Base-by-base conservation (phyloP, 148 eudicot species). In the Beta vulgaris region DNA sequence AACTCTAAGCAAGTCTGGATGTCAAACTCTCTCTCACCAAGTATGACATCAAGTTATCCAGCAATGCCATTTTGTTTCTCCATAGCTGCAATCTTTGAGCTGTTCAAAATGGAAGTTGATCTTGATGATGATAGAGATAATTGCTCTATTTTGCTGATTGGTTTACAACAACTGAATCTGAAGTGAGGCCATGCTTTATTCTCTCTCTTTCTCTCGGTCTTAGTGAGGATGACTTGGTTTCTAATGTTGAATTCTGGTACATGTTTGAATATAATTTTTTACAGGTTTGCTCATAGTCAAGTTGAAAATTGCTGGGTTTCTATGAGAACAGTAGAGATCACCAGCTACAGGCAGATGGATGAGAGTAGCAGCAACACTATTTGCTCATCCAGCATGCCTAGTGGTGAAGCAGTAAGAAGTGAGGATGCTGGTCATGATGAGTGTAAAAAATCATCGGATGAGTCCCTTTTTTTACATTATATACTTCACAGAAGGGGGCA, bases 51-150 rank as follows among this genome's bases (percentile, higher is more conserved):
- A 71, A 73, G 42, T 77, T 69, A 69, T 76, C 77, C 15, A 42
- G 72, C 61, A 69, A 68, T 60, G 49, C 82, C 85, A 40, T 73
- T 78, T 75, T 59, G 77, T 78, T 84, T 77, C 68, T 87, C 87
- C 42, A 55, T 91, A 71, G 55, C 64, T 69, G 86, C 85, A 44
- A 80, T 82, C 60, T 40, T 90, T 72, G 79, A 87, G 26, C 80
- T 83, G 21, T 67, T 87, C 42, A 72, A 64, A 71, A 73, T 88
- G 64, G 77, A 77, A 35, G 79, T 95, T 46, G 80, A 88, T 86
- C 90, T 95, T 70, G 97, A 89, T 77, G 90, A 90, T 76, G 86
- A 78, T 73, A 76, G 53, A 68, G 88, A 78, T 46, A 77, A 80
- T 76, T 72, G 77, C 71, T 80, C 80, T 75, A 79, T 71, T 42